Conservation (phyloP, 306 rosid genomes). For the Gillenia trifoliata region DNA sequence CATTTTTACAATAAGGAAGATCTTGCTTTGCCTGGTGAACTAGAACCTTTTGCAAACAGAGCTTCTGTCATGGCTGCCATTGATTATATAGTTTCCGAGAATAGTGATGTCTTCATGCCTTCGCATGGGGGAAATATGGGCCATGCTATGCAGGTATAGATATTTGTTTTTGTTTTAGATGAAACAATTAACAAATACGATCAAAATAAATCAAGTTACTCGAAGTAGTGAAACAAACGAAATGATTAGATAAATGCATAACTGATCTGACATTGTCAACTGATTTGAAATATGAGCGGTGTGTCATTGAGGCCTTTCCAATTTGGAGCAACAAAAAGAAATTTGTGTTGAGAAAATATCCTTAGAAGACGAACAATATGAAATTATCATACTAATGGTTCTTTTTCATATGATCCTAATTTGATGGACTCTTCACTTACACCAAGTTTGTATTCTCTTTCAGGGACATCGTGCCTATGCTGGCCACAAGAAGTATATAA, state of each 20-base stretch:
- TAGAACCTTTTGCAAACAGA: constrained; percentile 58
- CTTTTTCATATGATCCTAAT: not conserved
- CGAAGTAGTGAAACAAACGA: not conserved
- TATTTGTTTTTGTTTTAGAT: not conserved
- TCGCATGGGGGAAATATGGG: constrained; percentile 99
- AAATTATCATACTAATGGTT: not conserved
- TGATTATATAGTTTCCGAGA: constrained; percentile 81
- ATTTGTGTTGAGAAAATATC: not conserved
- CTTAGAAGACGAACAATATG: not conserved
- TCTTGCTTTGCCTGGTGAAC: constrained; percentile 70
- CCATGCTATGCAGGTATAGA: constrained; percentile 80
- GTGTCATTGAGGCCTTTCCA: not conserved
- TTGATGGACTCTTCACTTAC: not conserved
- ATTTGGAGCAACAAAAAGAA: not conserved
- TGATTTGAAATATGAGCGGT: not conserved
- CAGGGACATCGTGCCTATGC: constrained; percentile 89
- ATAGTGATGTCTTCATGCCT: constrained; percentile 95
- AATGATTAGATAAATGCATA: not conserved
- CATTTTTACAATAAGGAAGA: constrained; percentile 75
- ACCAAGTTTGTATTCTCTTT: constrained; percentile 6
- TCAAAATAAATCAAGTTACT: not conserved
- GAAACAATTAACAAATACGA: not conserved
- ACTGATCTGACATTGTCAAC: not conserved
- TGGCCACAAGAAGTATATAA: constrained; percentile 90
- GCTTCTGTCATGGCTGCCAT: constrained; percentile 96